These are phyloP conservation scores for Alternaria infectoria DNA, from an alignment of 2,329 filamentous ascomycete species.

Conservation along the genomic window DNA sequence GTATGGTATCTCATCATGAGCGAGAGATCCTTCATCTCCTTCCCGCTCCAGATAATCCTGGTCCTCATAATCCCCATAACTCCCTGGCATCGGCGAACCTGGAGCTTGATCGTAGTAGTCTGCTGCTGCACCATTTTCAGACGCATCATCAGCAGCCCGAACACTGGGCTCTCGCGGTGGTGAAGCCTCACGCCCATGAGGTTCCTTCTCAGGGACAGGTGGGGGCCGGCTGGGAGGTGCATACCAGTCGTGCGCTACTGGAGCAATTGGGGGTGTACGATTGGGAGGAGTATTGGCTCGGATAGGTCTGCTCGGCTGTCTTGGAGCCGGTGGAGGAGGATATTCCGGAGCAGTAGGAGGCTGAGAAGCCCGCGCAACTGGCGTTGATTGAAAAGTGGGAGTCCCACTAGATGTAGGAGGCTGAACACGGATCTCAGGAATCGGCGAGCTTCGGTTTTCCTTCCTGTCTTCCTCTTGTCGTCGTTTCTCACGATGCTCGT, in stretches of 20 bases:
- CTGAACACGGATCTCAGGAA: neutral
- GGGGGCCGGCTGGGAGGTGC: too few relatives aligned
- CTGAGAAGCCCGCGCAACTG: neutral
- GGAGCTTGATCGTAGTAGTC: neutral
- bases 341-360: neutral
- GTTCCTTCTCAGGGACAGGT: too few relatives aligned
- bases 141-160: neutral
- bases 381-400: neutral
- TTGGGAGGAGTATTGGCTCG: neutral
- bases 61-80: neutral
- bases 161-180: too few relatives aligned
- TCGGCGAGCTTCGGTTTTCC: neutral
- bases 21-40: neutral
- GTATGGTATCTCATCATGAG: neutral
- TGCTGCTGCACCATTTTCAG: neutral
- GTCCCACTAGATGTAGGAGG: neutral
- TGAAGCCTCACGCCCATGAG: too few relatives aligned
- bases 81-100: neutral
- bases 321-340: neutral
- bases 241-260: neutral
- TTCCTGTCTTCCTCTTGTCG: neutral
- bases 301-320: neutral
- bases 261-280: neutral
- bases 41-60: neutral
- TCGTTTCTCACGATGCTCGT: neutral